Base-by-base conservation (phyloP, 1,139 yeast genomes). In the Suhomyces bokatorum region DNA sequence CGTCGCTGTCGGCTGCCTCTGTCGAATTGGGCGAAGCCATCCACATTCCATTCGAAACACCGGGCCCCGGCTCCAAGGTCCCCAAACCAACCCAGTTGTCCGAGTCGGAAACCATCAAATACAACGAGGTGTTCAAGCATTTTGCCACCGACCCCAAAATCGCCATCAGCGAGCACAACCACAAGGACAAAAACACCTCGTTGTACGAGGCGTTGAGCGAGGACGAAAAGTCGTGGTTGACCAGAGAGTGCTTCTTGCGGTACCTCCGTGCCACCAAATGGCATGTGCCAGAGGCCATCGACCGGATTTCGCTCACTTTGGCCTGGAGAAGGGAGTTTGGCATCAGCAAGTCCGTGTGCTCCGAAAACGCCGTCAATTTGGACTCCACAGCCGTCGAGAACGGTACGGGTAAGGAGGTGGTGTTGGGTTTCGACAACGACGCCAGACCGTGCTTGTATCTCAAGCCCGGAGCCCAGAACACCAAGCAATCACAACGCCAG, bases 1-100 rank as follows among this genome's bases (percentile, higher is more conserved):
- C 43, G 15, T 34, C 44, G 14, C 35, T 46, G 17, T 39, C 43
- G 31, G 39, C 48, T 6, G 37, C 45, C 4, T 36, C 43, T 16
- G 48, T 50, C 17, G 40, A 38, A 14, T 36, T 32, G 6, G 45
- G 56, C 27, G 55, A 54, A 42, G 51, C 49, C 24, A 63, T 60
- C 3, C 60, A 56, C 44, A 48, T 64, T 8, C 93, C 95, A 2
- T 84, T 86, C 55, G 68, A 65, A 9, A 55, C 55, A 1, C 80
- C 87, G 0, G 76, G 85, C 3, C 47, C 59, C 0, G 62, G 63
- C 28, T 68, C 85, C 32, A 62, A 60, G 33, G 77, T 82, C 4
- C 93, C 93, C 0, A 58, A 62, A 36, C 78, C 73, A 15, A 62
- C 62, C 6, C 63, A 70, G 39, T 70, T 91, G 39, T 70, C 78